Base-by-base conservation (phyloP, 129 eudicot genomes). In the Lactuca sativa region DNA sequence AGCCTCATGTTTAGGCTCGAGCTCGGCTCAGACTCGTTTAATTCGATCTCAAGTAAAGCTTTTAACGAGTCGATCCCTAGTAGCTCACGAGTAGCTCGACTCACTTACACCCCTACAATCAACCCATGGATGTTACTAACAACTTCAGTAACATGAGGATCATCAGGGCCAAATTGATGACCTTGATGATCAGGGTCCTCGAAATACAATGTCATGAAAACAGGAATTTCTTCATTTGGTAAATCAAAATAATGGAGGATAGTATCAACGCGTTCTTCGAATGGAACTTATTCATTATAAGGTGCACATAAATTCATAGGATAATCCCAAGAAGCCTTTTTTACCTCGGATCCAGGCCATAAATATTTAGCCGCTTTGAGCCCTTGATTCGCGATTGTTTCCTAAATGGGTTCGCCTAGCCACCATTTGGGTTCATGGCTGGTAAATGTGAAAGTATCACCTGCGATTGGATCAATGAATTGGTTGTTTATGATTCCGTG, bases 131-230 rank as follows among this genome's bases (percentile, higher is more conserved):
- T 73, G 33, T 67, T 68, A 43, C 57, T 68, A 75, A 85, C 83
- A 1, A 89, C 87, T 16, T 78, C 74, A 0, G 89, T 83, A 12
- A 88, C 77, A 33, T 69, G 60, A 9, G 77, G 82, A 76, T 82
- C 91, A 83, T 88, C 95, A 4, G 95, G 95, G 10, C 95, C 95
- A 34, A 85, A 85, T 52, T 53, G 21, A 70, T 88, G 96, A 12
- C 96, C 96, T 71, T 88, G 89, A 70, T 83, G 91, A 85, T 88
- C 87, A 4, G 96, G 96, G 54, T 88, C 96, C 74, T 88, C 96
- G 17, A 88, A 85, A 64, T 88, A 88, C n/a, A n/a, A n/a, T n/a
- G n/a, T n/a, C n/a, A n/a, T n/a, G n/a, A n/a, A n/a, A n/a, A n/a
- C n/a, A n/a, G n/a, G n/a, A n/a, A n/a, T n/a, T n/a, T n/a, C n/a